Evolutionary conservation across 371 early-diverging fungal species (phyloP).

Genomic region (Blakeslea trispora): DNA sequence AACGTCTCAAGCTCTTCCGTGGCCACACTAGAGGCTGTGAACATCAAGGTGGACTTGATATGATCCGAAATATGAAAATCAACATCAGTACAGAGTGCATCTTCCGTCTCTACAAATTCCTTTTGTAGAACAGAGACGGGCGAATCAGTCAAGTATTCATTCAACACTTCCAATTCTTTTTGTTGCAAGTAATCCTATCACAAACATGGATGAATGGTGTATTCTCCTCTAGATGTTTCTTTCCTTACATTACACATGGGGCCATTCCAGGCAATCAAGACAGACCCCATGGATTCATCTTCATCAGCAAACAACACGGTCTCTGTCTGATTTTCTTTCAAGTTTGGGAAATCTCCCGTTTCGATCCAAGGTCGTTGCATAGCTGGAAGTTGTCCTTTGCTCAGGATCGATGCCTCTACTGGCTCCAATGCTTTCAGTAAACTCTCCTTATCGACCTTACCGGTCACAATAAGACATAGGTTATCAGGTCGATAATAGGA

Average conservation of each 20-base stretch:
- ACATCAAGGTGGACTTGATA: slow-evolving; percentile 54
- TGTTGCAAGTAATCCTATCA: slow-evolving; percentile 42
- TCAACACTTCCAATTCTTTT: slow-evolving; percentile 52
- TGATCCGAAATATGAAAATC: slow-evolving; percentile 58
- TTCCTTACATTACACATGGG: slow-evolving; percentile 56
- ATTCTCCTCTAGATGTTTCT: background rate
- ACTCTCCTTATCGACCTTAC: slow-evolving; percentile 52
- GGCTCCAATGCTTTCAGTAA: slow-evolving; percentile 56
- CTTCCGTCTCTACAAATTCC: slow-evolving; percentile 71
- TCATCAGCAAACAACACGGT: slow-evolving; percentile 68
- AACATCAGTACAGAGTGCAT: slow-evolving; percentile 69
- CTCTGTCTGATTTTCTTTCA: slow-evolving; percentile 53
- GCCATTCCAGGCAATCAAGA: slow-evolving; percentile 66
- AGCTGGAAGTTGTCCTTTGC: slow-evolving; percentile 57
- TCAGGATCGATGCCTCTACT: slow-evolving; percentile 60
- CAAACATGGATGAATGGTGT: background rate
- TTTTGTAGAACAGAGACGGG: slow-evolving; percentile 65
- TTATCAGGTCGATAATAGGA: slow-evolving; percentile 73
- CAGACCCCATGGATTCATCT: slow-evolving; percentile 70
- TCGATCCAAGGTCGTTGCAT: slow-evolving; percentile 67
- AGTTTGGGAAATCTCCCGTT: slow-evolving; percentile 53
- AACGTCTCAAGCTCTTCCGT: slow-evolving; percentile 62
- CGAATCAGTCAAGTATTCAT: slow-evolving; percentile 65
- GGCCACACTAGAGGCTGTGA: slow-evolving; percentile 62
- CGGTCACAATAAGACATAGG: slow-evolving; percentile 66